Evolutionary conservation across 2,329 filamentous ascomycete species (phyloP), one percentile per base, ranked within the genome.

Genomic region (Talaromyces rugulosus): DNA sequence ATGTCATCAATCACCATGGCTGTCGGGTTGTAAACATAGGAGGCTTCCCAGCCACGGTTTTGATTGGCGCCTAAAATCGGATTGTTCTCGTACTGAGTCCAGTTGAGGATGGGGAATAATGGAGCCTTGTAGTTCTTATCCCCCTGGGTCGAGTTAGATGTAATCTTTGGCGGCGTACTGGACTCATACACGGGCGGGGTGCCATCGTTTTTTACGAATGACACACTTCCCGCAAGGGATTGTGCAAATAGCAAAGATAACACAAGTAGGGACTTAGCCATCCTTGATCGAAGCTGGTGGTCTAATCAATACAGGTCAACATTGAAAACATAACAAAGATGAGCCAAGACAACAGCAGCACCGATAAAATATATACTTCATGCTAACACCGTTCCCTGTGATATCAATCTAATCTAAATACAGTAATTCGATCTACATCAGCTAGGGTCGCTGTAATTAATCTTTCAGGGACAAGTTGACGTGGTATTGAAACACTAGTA

Each of bases 41-140:
- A 62, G 1, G 67, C 66, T 51, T 69, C 67, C 56, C 63, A 69
- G 27, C 64, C 56, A 36, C 64, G 58, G 14, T 34, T 47, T 1
- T 62, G 62, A 56, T 69, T 67, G 12, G 67, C 63, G 16, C 23
- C 63, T 53, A 66, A 27, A 27, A 75, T 56, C 61, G 69, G 70
- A 34, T 72, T 71, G 27, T 55, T 40, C 16, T 62, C 55, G 51
- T 71, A 70, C 42, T 71, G 67, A 16, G 65, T 66, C 63, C 71
- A 72, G 1, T 66, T 66, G 1, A 70, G 60, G 56, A 72, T 69
- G 1, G 71, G 69, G 56, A 71, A 72, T 28, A 66, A 58, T 5
- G 70, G 70, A 8, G 69, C 52, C 2, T 62, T 67, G 61, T 71
- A 70, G 58, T 69, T 63, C 7, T 66, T 63, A 59, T 70, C 68